Evolutionary conservation across 2,329 filamentous ascomycete species (phyloP).

Genomic region (Colletotrichum lupini): DNA sequence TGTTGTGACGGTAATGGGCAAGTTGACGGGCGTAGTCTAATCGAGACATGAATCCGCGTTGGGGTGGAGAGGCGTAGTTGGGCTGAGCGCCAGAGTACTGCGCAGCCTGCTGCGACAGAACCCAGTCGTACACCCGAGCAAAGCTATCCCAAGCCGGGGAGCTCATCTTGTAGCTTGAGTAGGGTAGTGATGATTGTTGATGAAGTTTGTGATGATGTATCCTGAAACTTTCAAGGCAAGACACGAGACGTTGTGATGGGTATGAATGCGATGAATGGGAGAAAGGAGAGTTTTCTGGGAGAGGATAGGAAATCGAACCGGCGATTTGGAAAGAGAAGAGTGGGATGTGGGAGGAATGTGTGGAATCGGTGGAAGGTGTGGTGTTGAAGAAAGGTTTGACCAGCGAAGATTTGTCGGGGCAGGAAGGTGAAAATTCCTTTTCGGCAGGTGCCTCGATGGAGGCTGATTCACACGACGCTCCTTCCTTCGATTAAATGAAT

Average conservation of each 20-base stretch:
- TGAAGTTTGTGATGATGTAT: neutral
- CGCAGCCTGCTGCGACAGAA: neutral
- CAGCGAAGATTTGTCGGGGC: neutral
- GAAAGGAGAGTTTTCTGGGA: neutral
- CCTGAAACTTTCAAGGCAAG: neutral
- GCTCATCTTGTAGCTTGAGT: neutral
- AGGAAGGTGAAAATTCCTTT: neutral
- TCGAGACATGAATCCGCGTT: neutral
- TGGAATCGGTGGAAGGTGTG: neutral
- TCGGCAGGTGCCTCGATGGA: constrained; percentile 6
- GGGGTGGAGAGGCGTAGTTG: neutral
- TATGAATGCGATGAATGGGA: neutral
- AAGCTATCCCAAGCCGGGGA: neutral
- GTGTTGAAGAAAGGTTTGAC: neutral
- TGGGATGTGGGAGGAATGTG: neutral
- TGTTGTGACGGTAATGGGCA: neutral
- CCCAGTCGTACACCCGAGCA: neutral
- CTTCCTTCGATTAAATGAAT: neutral
- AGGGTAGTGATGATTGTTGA: neutral
- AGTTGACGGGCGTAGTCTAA: neutral
- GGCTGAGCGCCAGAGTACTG: neutral
- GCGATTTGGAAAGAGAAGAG: neutral
- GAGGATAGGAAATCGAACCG: neutral
- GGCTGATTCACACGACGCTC: neutral
- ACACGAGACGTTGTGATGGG: neutral